Percentiles rank a stretch among this genome's conserved stretches.
phyloP scores from a whole-genome alignment of 2,329 filamentous ascomycete genomes.

The Cordyceps farinosa region DNA sequence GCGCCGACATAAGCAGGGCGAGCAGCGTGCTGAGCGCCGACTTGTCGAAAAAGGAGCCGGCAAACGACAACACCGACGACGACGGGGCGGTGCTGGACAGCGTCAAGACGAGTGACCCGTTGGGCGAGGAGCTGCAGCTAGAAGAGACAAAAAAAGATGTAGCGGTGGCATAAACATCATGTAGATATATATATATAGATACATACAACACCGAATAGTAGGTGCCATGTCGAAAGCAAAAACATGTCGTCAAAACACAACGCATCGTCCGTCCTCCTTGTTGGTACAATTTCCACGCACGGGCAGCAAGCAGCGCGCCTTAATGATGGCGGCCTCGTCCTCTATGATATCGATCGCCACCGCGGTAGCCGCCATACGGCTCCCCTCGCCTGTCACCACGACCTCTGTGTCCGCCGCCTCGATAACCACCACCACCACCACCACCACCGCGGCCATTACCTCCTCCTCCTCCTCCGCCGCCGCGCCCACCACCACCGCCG shows the following conservation, averaged over 20 bases:
- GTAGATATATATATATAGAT: background rate
- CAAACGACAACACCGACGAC: constrained; percentile 17
- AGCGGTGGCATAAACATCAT: background rate
- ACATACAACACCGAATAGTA: background rate
- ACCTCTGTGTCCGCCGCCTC: constrained; percentile 23
- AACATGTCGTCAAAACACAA: background rate
- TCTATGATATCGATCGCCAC: constrained; percentile 33
- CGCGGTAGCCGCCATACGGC: constrained; percentile 34
- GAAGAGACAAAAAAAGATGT: constrained; percentile 10
- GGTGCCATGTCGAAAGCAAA: background rate
- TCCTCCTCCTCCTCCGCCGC: constrained; percentile 18
- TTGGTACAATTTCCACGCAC: background rate
- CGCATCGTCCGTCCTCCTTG: background rate
- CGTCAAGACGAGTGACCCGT: constrained; percentile 35
- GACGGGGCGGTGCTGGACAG: constrained; percentile 28
- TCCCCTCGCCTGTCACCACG: constrained; percentile 32
- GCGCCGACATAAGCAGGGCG: constrained; percentile 65
- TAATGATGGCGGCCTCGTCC: constrained; percentile 33
- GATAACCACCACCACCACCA: constrained; percentile 17
- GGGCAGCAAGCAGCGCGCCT: background rate
- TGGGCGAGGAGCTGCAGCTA: constrained; percentile 31
- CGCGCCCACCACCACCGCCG: constrained; percentile 20
- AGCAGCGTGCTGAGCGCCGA: constrained; percentile 58
- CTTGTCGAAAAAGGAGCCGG: constrained; percentile 15
- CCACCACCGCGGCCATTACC: constrained; percentile 23